Conservation (phyloP, 1,284 basidiomycete species). For the Rhodotorula sp. region DNA sequence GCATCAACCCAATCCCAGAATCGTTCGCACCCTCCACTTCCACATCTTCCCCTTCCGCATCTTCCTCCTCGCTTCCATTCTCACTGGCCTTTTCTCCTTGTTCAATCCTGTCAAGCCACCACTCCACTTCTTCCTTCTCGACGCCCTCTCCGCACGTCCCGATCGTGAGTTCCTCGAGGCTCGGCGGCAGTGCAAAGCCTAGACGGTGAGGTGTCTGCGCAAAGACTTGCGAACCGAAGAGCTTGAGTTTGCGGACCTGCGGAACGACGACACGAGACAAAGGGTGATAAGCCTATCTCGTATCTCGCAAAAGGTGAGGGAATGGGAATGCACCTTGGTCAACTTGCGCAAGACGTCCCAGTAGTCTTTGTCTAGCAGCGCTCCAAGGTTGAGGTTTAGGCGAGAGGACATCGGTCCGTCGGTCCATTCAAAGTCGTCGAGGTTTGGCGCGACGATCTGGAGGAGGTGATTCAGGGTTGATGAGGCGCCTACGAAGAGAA, state of each 20-base stretch:
- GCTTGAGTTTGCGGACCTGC: slow-evolving; percentile 7
- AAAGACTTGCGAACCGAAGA: slow-evolving; percentile 10
- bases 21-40: background rate
- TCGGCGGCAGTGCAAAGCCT: slow-evolving; percentile 3
- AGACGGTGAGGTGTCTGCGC: background rate
- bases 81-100: background rate
- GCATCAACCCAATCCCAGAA: no score
- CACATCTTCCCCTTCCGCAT: background rate
- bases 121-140: background rate
- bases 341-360: background rate
- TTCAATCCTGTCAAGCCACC: slow-evolving; percentile 10
- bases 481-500: background rate
- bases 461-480: background rate
- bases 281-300: no score
- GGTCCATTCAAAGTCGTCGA: slow-evolving; percentile 1
- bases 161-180: slow-evolving; percentile 8
- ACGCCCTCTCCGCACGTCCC: background rate
- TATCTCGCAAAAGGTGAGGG: background rate
- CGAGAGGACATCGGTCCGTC: background rate
- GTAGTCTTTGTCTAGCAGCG: background rate
- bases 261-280: background rate
- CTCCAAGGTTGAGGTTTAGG: no score
- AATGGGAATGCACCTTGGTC: background rate
- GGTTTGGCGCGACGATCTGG: background rate
- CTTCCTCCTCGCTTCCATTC: background rate